Conservation (phyloP, 2,329 filamentous ascomycete species). For the Talaromyces atroroseus region DNA sequence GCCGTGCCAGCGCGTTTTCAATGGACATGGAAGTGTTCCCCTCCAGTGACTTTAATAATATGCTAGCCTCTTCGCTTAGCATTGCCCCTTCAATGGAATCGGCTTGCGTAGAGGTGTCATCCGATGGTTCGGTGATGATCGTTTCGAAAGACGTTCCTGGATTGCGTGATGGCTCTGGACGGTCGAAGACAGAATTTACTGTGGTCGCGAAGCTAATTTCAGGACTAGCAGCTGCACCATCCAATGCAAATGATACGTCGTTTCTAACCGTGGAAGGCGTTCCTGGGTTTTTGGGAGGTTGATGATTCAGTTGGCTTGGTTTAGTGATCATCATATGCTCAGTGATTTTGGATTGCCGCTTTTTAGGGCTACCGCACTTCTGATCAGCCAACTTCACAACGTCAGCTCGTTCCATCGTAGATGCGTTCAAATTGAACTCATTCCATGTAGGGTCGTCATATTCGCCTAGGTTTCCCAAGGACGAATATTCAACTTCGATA, state of each 20-base stretch:
- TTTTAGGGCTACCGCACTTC: constrained; percentile 16
- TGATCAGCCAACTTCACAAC: constrained; percentile 14
- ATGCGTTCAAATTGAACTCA: constrained; percentile 8
- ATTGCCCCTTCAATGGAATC: constrained; percentile 22
- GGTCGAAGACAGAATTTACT: constrained; percentile 15
- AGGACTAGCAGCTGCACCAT: not conserved
- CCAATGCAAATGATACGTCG: not conserved
- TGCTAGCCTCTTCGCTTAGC: constrained; percentile 19
- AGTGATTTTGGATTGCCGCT: constrained; percentile 17
- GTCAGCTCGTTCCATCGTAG: constrained; percentile 14
- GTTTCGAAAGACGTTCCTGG: constrained; percentile 25
- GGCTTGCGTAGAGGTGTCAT: constrained; percentile 17
- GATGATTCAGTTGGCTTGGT: not conserved
- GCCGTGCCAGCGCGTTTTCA: not conserved
- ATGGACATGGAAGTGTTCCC: not conserved
- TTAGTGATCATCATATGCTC: constrained; percentile 17
- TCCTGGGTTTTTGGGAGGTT: not conserved
- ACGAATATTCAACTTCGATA: constrained; percentile 13
- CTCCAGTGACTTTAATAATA: constrained; percentile 9
- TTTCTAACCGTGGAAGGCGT: not conserved
- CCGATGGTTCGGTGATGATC: constrained; percentile 22
- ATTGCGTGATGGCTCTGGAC: constrained; percentile 2
- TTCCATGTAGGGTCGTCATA: constrained; percentile 18
- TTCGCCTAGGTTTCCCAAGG: constrained; percentile 15
- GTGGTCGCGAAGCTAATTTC: constrained; percentile 24